Evolutionary conservation across 176 grass and related monocot species (phyloP), one percentile per base, ranked within the genome.

Genomic region (Alopecurus myosuroides): DNA sequence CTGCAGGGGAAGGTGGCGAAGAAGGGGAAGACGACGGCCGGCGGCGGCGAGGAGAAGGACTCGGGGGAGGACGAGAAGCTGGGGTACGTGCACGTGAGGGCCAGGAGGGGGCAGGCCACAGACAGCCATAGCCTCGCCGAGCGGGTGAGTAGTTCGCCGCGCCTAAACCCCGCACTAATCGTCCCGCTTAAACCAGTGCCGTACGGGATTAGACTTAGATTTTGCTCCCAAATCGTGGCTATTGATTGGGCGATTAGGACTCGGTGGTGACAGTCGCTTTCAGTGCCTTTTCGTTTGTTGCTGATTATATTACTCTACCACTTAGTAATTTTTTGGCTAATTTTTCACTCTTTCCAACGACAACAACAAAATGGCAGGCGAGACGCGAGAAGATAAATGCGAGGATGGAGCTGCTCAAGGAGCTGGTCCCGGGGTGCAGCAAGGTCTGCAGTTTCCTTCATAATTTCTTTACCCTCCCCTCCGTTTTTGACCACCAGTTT

Each of bases 121-220:
- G 94, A 96, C 82, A 96, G 91, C 88, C 94, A 96, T 36, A 96
- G 91, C 94, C 91, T 96, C 74, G 88, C 91, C 60, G 91, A 96
- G 94, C 77, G 91, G 81, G 94, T 96, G 87, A 93, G 81, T 46
- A 3, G 3, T 55, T 58, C 4, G 35, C 17, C 13, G 46, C 75
- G 11, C 53, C 62, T 84, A 55, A 85, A 68, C 63, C 51, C 57
- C 9, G 4, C 9, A 22, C 12, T 31, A 50, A 62, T 74, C 46
- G 13, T n/a, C 20, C 62, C 42, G 11, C 88, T 14, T 69, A 80
- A 75, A 6, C 33, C 56, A 36, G 6, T 19, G 5, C 5, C 17
- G 20, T 29, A 34, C 14, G 33, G 9, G 76, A 82, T 83, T 83
- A 50, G 74, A 79, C 49, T 26, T 58, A 30, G 29, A 22, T 67